phyloP scores from a whole-genome alignment of 2,329 filamentous ascomycete species.

The Ploettnerulaceae sp. region DNA sequence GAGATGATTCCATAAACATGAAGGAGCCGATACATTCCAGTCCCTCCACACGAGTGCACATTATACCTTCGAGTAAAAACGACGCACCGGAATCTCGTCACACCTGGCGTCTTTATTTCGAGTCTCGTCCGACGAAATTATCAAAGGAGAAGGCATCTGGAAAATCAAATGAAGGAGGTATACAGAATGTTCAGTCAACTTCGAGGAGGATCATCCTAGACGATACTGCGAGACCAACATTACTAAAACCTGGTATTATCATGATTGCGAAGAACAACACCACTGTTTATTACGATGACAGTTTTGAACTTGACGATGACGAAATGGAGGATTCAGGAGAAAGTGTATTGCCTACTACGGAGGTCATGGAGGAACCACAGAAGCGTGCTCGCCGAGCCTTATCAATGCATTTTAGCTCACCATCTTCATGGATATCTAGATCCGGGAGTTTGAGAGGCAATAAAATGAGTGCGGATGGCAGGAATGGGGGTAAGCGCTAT shows the following conservation, averaged over 20 bases:
- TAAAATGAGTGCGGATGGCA: conserved; percentile 45
- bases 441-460: conserved; percentile 52
- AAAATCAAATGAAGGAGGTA: conserved; percentile 25
- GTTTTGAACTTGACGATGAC: conserved; percentile 26
- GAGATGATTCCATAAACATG: conserved; percentile 23
- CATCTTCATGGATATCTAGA: conserved; percentile 52
- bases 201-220: conserved; percentile 30
- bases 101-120: conserved; percentile 33
- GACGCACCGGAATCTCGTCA: conserved; percentile 20
- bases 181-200: conserved; percentile 26
- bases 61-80: conserved; percentile 20
- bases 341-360: conserved; percentile 23
- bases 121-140: conserved; percentile 30
- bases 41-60: conserved; percentile 15
- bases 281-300: conserved; percentile 26
- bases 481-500: conserved; percentile 44
- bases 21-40: conserved; percentile 17
- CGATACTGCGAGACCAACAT: conserved; percentile 26
- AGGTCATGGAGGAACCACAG: conserved; percentile 37
- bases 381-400: conserved; percentile 48
- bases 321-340: conserved; percentile 17
- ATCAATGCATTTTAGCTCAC: conserved; percentile 56
- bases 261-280: conserved; percentile 12
- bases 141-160: conserved; percentile 29
- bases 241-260: conserved; percentile 32